Evolutionary conservation across 2,329 filamentous ascomycete species (phyloP).

Genomic region (Sclerotinia sclerotiorum): DNA sequence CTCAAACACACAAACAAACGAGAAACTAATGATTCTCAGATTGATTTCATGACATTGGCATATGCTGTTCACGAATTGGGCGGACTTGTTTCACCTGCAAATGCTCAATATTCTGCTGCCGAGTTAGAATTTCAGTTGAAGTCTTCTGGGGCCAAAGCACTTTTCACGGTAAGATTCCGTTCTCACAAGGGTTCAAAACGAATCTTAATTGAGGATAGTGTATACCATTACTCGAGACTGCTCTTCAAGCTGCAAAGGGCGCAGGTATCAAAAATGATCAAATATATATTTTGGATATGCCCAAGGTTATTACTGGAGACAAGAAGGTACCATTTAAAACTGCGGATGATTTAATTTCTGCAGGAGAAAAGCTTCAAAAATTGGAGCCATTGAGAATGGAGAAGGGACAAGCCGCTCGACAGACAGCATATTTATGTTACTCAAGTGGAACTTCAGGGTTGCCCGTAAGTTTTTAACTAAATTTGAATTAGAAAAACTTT

Average conservation of each 20-base stretch:
- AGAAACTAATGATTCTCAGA: slow-evolving; percentile 44
- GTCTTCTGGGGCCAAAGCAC: slow-evolving; percentile 69
- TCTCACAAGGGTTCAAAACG: slow-evolving; percentile 29
- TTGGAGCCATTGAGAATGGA: slow-evolving; percentile 59
- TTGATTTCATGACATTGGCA: slow-evolving; percentile 71
- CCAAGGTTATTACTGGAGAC: slow-evolving; percentile 52
- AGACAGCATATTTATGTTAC: slow-evolving; percentile 80
- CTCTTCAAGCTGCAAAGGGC: slow-evolving; percentile 64
- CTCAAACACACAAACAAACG: not conserved
- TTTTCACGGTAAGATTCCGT: slow-evolving; percentile 67
- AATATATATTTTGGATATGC: slow-evolving; percentile 71
- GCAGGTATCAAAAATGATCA: slow-evolving; percentile 69
- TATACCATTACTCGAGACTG: slow-evolving; percentile 64
- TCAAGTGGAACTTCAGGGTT: slow-evolving; percentile 46
- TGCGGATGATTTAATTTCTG: slow-evolving; percentile 71
- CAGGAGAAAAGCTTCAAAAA: slow-evolving; percentile 55
- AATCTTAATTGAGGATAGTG: slow-evolving; percentile 42
- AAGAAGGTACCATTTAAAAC: slow-evolving; percentile 57
- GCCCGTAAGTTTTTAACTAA: slow-evolving; percentile 56
- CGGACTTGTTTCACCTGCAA: slow-evolving; percentile 78
- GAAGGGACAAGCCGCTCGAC: slow-evolving; percentile 63
- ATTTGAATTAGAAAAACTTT: not conserved
- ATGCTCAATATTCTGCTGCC: slow-evolving; percentile 78
- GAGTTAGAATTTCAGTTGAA: slow-evolving; percentile 83
- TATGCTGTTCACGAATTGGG: slow-evolving; percentile 74